Evolutionary conservation across 208 protist species (phyloP).

Genomic region (Trypanosoma rangeli): DNA sequence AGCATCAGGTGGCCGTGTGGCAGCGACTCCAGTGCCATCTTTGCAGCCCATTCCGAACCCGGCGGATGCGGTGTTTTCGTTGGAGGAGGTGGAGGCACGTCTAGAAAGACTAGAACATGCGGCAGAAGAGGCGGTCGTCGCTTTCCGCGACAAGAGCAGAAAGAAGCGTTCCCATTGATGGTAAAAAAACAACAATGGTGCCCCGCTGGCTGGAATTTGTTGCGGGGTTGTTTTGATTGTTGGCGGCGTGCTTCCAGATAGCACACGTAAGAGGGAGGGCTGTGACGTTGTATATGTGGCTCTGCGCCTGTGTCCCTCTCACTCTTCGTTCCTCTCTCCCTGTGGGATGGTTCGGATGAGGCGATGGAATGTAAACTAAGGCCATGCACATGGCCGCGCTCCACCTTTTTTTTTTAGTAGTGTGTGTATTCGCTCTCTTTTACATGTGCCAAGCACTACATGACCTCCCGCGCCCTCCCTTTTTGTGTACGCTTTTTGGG

Average conservation of each 20-base stretch:
- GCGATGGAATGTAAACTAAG: background rate
- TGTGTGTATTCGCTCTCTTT: background rate
- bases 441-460: too few relatives aligned
- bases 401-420: background rate
- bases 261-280: background rate
- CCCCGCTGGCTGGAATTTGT: background rate
- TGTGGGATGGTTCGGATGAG: background rate
- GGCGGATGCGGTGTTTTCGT: conserved; percentile 37
- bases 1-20: conserved; percentile 5
- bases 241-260: background rate
- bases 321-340: background rate
- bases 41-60: conserved; percentile 24
- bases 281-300: background rate
- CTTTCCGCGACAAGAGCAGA: conserved; percentile 11
- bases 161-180: conserved; percentile 11
- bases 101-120: conserved; percentile 41
- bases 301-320: background rate
- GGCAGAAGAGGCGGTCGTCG: conserved; percentile 18
- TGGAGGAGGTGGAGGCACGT: conserved; percentile 61
- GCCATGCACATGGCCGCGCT: background rate
- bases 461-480: too few relatives aligned
- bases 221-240: background rate
- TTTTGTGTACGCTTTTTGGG: background rate
- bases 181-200: background rate
- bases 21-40: background rate